These are phyloP conservation scores for Erodium texanum DNA, from an alignment of 441 rosid genomes.

Conservation along the genomic window DNA sequence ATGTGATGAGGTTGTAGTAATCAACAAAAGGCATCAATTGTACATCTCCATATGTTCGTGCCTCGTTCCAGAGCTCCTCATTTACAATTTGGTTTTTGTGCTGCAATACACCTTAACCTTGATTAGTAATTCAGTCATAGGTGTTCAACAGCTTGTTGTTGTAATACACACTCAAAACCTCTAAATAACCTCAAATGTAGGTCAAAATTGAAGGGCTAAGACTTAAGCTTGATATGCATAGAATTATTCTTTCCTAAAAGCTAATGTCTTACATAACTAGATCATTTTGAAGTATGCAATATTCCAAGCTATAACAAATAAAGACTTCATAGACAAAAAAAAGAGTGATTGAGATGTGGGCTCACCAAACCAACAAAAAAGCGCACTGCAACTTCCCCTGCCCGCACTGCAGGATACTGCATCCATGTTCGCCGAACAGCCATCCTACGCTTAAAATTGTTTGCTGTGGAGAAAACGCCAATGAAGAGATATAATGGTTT, in stretches of 20 bases:
- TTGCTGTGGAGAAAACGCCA: conserved; percentile 90
- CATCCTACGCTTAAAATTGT: conserved; percentile 91
- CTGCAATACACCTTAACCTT: conserved; percentile 40
- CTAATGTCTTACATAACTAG: not conserved
- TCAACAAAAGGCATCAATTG: conserved; percentile 97
- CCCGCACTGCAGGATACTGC: conserved; percentile 71
- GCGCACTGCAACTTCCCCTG: conserved; percentile 75
- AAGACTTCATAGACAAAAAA: conserved; percentile 1
- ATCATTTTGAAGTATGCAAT: not conserved
- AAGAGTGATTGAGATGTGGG: conserved; percentile 3
- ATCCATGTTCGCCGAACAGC: conserved; percentile 97
- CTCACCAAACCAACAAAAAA: conserved; percentile 98
- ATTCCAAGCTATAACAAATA: not conserved
- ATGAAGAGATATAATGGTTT: conserved; percentile 60
- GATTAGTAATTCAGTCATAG: conserved; percentile 16
- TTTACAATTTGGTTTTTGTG: conserved; percentile 88
- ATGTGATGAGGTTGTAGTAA: conserved; percentile 87
- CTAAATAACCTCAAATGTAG: not conserved
- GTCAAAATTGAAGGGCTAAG: not conserved
- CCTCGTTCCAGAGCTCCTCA: conserved; percentile 90
- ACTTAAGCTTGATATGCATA: not conserved
- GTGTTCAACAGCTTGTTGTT: not conserved
- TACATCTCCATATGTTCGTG: conserved; percentile 68
- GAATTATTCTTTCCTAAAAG: not conserved
- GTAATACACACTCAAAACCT: not conserved